phyloP scores from a whole-genome alignment of 2,329 filamentous ascomycete species.

The Fusarium brevicatenulatum region DNA sequence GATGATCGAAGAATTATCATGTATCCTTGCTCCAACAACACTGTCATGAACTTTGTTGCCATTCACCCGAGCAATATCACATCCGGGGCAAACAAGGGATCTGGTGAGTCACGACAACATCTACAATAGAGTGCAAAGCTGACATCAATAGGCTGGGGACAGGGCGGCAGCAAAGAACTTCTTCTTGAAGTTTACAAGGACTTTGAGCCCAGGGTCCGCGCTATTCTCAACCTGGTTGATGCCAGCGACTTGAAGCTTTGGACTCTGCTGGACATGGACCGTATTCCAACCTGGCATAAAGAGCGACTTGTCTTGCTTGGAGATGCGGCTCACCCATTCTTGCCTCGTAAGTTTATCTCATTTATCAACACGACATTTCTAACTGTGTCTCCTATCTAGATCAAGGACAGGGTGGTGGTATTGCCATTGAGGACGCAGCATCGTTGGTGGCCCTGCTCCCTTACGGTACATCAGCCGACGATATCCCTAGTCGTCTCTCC shows the following conservation, averaged over 20 bases:
- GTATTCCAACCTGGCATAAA: constrained; percentile 64
- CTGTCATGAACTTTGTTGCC: constrained; percentile 59
- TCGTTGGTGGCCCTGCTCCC: constrained; percentile 67
- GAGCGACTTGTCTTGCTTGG: constrained; percentile 67
- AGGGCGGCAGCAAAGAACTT: constrained; percentile 48
- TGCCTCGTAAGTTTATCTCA: constrained; percentile 51
- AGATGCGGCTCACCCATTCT: constrained; percentile 75
- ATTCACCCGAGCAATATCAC: constrained; percentile 56
- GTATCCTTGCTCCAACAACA: constrained; percentile 59
- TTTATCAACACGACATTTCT: rapidly evolving
- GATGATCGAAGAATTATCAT: constrained; percentile 56
- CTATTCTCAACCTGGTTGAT: constrained; percentile 56
- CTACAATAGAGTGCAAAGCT: rapidly evolving
- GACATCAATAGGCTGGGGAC: constrained; percentile 52
- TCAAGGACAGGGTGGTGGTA: constrained; percentile 56
- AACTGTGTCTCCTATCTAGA: neutral
- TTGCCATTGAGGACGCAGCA: constrained; percentile 74
- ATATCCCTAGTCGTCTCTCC: constrained; percentile 64
- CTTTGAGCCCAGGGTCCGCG: constrained; percentile 55
- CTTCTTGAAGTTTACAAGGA: constrained; percentile 53
- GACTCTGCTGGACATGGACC: constrained; percentile 70
- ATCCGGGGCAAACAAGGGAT: constrained; percentile 5
- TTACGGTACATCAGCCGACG: constrained; percentile 52
- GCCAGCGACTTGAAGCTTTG: constrained; percentile 62
- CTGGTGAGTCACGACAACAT: constrained; percentile 6